Evolutionary conservation across 805 yeast species (phyloP), one percentile per base, ranked within the genome.

Genomic region (Jamesozyma piceae): DNA sequence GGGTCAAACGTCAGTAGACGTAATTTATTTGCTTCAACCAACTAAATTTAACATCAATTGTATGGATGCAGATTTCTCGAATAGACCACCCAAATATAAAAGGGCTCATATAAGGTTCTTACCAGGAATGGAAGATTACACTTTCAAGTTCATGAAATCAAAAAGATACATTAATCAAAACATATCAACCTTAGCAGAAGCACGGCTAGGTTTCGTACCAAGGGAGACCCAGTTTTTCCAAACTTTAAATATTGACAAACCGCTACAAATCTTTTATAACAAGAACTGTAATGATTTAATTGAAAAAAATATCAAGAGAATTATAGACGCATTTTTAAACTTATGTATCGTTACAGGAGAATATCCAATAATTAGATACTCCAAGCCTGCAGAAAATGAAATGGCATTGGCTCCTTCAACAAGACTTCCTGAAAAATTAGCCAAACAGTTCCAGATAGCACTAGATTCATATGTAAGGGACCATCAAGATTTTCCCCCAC

Each of bases 281-380:
- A 67, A 67, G 24, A 68, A 72, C 41, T 86, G 92, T 52, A 58
- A 65, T 30, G 82, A 78, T 43, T 64, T 81, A 37, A 80, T 83
- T 29, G 68, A 73, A 18, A 69, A 67, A 27, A 81, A 82, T 44
- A 68, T 86, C 14, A 65, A 71, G 17, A 63, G 62, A 40, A 75
- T 83, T 0, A 86, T 90, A 1, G 66, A 74, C 32, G 61, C 86
- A 19, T 67, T 92, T 50, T 77, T 87, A 26, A 77, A 80, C 49
- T 52, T 86, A 20, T 84, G 95, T 68, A 75, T 83, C 6, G 57
- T 82, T 9, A 78, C 92, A 1, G 94, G 94, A 13, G 97, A 89
- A 55, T 85, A 82, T 52, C 98, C 98, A 2, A 74, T 82, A 35
- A 76, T 92, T 18, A 71, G 98, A 50, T 85, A 77, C 63, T 80